Evolutionary conservation across 2,329 filamentous ascomycete genomes (phyloP), one percentile per base, ranked within the genome.

Genomic region (Paraconiothyrium sp.): DNA sequence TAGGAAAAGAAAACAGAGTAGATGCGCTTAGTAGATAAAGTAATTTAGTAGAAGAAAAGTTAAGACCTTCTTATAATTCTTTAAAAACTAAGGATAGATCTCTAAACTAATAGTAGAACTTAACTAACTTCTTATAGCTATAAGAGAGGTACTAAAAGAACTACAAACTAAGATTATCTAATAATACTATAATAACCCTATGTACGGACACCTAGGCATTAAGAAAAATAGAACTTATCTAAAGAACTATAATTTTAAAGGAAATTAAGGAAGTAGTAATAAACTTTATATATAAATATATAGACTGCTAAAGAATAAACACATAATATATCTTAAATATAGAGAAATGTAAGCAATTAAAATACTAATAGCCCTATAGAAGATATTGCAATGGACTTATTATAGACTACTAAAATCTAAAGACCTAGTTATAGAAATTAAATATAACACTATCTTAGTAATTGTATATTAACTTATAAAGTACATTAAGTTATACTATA

Each of bases 331-430:
- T 57, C 30, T 48, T 49, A 37, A 27, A 30, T 60, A 60, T 55
- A 60, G 24, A 57, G n/a, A 60, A 56, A 37, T 60, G 35, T 50
- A 60, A 60, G n/a, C 10, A 39, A 54, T 60, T 56, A 37, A 48
- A 55, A 10, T 60, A 54, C 49, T 43, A 20, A 49, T 34, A 35
- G 24, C 27, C 39, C 37, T 41, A 20, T 60, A 55, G 22, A 37
- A 48, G 24, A 52, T 8, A 49, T 60, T 55, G 39, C 48, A 37
- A 55, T 60, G 56, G 43, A 60, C 50, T 60, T 60, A 60, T 55
- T 55, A 60, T 37, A 34, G 30, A 55, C 22, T 60, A 55, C 51
- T 60, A 60, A n/a, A 32, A 20, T 60, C 20, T 8, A 60, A 9
- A 41, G 16, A 60, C 41, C 27, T 43, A 35, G 16, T 24, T n/a